A percentile compares a stretch with the other conserved stretches of the same genome.
phyloP scores from a whole-genome alignment of 192 early-diverging fungal species.

The Rhizophagus prolifer region DNA sequence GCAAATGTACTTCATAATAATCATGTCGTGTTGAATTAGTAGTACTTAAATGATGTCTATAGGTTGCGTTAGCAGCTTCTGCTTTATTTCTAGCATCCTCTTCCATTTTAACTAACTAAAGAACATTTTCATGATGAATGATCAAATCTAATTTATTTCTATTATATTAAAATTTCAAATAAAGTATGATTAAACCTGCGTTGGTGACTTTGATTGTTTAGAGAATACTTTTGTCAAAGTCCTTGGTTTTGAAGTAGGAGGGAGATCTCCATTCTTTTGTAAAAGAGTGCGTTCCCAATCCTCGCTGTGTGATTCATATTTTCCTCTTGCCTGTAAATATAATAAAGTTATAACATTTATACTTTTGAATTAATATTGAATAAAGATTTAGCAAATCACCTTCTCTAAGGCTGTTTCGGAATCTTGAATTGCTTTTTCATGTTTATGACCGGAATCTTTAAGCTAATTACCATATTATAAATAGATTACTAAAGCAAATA shows the following conservation, averaged over 20 bases:
- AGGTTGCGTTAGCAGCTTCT: constrained; percentile 75
- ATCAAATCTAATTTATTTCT: background rate
- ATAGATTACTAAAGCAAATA: background rate
- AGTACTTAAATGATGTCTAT: constrained; percentile 74
- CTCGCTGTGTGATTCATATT: constrained; percentile 77
- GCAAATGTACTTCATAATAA: constrained; percentile 80
- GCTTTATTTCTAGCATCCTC: constrained; percentile 88
- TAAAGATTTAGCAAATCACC: constrained; percentile 41
- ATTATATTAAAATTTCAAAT: background rate
- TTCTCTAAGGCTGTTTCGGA: constrained; percentile 81
- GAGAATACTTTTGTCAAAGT: constrained; percentile 47
- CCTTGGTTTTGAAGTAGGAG: constrained; percentile 41
- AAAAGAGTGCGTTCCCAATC: constrained; percentile 85
- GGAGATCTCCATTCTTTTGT: constrained; percentile 46
- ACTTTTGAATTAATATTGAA: background rate
- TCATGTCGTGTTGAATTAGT: constrained; percentile 75
- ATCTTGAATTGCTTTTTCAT: constrained; percentile 75
- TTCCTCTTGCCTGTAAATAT: constrained; percentile 57
- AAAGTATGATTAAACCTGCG: constrained; percentile 49
- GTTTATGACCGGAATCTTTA: constrained; percentile 75
- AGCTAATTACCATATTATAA: constrained; percentile 46
- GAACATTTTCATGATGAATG: constrained; percentile 10
- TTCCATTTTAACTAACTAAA: constrained; percentile 70
- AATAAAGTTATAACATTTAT: constrained; percentile 9
- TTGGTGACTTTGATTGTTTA: constrained; percentile 54